Evolutionary conservation across 1,139 yeast genomes (phyloP).

Genomic region (Tardiomyces depauwii): DNA sequence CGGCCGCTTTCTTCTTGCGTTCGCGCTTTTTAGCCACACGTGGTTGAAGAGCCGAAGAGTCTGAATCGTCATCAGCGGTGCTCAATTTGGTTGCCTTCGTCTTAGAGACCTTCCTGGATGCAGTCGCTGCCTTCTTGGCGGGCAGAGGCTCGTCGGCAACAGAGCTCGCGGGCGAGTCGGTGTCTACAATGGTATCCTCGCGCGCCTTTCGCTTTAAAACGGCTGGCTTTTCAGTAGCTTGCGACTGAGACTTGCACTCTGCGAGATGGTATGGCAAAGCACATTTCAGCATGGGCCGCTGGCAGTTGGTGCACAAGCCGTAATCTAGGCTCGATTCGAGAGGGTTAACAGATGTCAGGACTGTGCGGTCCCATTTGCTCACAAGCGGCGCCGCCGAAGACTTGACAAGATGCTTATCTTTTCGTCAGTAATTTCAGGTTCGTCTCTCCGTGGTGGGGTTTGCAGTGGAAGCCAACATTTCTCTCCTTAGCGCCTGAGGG

Average conservation of each 20-base stretch:
- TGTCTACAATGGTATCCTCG: constrained; percentile 29
- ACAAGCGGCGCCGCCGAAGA: constrained; percentile 2
- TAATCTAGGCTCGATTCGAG: constrained; percentile 19
- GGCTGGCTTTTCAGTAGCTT: constrained; percentile 3
- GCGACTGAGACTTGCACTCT: constrained; percentile 8
- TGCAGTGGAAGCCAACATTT: too few species aligned
- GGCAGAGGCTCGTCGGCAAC: constrained; percentile 25
- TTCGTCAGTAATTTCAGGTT: too few species aligned
- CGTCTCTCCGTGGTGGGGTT: too few species aligned
- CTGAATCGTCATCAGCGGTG: background rate
- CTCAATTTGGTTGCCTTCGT: background rate
- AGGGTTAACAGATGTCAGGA: constrained; percentile 18
- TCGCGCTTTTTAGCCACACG: background rate
- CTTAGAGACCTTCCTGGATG: background rate
- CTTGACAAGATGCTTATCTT: background rate
- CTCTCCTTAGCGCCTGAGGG: too few species aligned
- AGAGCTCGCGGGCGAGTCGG: constrained; percentile 52
- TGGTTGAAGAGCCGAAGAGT: background rate
- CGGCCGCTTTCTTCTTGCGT: constrained; percentile 1
- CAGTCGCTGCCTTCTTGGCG: constrained; percentile 6
- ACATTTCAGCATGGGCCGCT: constrained; percentile 20
- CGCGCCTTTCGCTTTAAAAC: constrained; percentile 3
- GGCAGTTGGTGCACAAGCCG: constrained; percentile 21
- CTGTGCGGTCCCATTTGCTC: constrained; percentile 15
- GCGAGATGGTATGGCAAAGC: constrained; percentile 15